These are phyloP conservation scores for Jackrogersella minutella DNA, from an alignment of 495 filamentous ascomycete genomes.

Conservation along the genomic window DNA sequence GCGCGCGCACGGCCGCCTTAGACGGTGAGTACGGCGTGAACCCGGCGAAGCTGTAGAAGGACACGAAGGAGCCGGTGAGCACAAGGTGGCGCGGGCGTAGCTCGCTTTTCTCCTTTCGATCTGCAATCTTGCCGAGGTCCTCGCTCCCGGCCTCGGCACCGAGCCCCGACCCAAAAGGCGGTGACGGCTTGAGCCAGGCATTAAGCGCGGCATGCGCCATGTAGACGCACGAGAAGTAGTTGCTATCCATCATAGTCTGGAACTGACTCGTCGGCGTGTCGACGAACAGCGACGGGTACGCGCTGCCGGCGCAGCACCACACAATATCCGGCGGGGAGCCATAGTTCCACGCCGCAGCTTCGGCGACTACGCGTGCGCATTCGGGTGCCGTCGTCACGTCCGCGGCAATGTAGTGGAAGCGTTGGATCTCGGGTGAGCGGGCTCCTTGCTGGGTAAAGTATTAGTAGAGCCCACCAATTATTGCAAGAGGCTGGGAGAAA, in stretches of 20 bases:
- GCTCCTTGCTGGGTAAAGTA: neutral
- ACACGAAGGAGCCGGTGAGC: conserved; percentile 69
- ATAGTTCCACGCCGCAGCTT: conserved; percentile 77
- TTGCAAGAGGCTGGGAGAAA: no score
- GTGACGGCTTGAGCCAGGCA: neutral
- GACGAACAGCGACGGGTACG: conserved; percentile 73
- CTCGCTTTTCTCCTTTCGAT: no score
- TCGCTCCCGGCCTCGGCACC: no score
- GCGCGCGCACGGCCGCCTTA: conserved; percentile 79
- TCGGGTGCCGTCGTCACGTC: neutral
- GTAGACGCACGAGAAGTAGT: conserved; percentile 83
- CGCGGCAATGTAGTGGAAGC: neutral
- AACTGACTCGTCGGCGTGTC: conserved; percentile 67
- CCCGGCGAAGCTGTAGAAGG: conserved; percentile 75
- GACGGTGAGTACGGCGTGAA: conserved; percentile 78
- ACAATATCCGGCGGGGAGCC: conserved; percentile 75
- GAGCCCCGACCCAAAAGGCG: no score
- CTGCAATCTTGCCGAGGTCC: no score
- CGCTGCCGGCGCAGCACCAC: conserved; percentile 81
- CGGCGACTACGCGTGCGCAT: conserved; percentile 51
- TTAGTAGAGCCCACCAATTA: no score
- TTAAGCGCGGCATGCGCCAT: conserved; percentile 70
- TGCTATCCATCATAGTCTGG: conserved; percentile 77
- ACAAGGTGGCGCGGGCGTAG: no score
- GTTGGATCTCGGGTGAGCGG: neutral